Evolutionary conservation across 225 moss, liverwort and hornwort species (phyloP).

Genomic region (Thuidium tamariscinum): DNA sequence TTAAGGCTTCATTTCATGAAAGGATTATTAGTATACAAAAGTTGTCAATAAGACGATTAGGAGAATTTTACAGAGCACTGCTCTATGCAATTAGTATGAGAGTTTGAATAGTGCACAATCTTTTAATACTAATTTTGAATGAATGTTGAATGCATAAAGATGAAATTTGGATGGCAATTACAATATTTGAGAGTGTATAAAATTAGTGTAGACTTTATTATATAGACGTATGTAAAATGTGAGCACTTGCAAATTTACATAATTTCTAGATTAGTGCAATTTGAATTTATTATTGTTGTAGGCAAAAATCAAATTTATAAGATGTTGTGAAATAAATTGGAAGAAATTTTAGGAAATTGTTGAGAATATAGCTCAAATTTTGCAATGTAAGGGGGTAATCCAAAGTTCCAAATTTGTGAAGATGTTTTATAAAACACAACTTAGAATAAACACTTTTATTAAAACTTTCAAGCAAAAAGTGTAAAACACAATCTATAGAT

Average conservation of each 20-base stretch:
- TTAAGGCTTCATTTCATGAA: not conserved
- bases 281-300: not conserved
- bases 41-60: not conserved
- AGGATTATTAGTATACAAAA: fast-evolving
- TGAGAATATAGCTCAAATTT: fast-evolving
- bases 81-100: too few relatives aligned
- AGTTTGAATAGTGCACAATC: not conserved
- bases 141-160: not conserved
- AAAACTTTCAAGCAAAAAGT: not conserved
- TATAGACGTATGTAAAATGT: not conserved
- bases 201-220: not conserved
- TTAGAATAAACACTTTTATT: too few relatives aligned
- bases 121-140: not conserved
- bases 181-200: not conserved
- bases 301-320: fast-evolving
- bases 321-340: not conserved
- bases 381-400: not conserved
- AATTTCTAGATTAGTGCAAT: not conserved
- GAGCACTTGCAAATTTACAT: not conserved
- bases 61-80: fast-evolving
- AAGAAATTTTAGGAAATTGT: not conserved
- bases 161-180: not conserved
- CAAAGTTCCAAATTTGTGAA: not conserved
- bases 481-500: not conserved
- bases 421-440: too few relatives aligned